These are phyloP conservation scores for Purpureocillium lavendulum DNA, from an alignment of 2,329 filamentous ascomycete genomes.

Conservation along the genomic window DNA sequence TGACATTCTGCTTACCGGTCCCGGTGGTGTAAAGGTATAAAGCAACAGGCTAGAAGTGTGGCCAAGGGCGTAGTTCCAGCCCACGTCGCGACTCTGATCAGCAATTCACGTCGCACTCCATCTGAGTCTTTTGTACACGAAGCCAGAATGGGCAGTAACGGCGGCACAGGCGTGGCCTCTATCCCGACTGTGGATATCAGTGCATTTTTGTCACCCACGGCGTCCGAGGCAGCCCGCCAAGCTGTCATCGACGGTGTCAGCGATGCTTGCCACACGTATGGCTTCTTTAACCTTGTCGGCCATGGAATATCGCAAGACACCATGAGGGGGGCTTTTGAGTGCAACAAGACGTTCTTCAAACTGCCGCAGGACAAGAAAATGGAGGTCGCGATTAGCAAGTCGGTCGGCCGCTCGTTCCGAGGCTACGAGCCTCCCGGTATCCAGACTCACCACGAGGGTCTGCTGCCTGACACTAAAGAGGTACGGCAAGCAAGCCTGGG, in stretches of 20 bases:
- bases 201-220: constrained; percentile 11
- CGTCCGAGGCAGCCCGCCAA: constrained; percentile 11
- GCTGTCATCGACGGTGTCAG: constrained; percentile 15
- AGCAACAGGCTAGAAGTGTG: too few species aligned
- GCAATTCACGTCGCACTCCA: too few species aligned
- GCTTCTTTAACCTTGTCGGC: constrained; percentile 21
- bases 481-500: too few species aligned
- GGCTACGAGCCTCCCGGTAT: constrained; percentile 19
- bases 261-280: constrained; percentile 17
- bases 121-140: too few species aligned
- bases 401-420: constrained; percentile 17
- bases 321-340: constrained; percentile 11
- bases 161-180: neutral
- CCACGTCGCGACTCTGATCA: too few species aligned
- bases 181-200: constrained; percentile 20
- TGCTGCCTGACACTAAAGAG: constrained; percentile 15
- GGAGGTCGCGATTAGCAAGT: constrained; percentile 17
- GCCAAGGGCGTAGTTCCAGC: too few species aligned
- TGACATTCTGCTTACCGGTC: too few species aligned
- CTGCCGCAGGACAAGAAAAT: constrained; percentile 15
- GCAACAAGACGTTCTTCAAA: constrained; percentile 15
- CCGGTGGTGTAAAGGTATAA: too few species aligned
- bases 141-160: constrained; percentile 1
- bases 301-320: constrained; percentile 16
- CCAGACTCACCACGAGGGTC: constrained; percentile 18